Percentiles rank a stretch among this genome's conserved stretches.
Conservation (phyloP, 2,329 filamentous ascomycete genomes). For the Teratosphaeria zuluensis region DNA sequence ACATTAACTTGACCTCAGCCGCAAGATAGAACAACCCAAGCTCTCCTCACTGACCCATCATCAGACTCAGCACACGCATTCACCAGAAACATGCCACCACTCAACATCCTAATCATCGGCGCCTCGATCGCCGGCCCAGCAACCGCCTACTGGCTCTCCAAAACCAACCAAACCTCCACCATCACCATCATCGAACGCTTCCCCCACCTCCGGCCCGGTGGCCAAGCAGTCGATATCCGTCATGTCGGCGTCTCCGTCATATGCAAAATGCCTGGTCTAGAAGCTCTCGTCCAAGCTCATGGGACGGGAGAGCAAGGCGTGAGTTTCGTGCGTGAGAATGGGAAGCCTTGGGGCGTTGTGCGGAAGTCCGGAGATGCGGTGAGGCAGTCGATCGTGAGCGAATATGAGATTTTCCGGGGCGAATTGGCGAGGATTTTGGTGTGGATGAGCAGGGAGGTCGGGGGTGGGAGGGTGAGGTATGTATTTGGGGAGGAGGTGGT, state of each 20-base stretch:
- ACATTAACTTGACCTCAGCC: not conserved
- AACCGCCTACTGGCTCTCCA: slow-evolving; percentile 28
- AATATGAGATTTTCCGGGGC: too few species aligned
- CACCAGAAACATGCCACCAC: too few species aligned
- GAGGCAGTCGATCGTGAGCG: not conserved
- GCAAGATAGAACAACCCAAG: not conserved
- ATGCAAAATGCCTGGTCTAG: not conserved
- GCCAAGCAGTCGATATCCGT: slow-evolving; percentile 28
- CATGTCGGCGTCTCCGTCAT: not conserved
- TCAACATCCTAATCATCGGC: too few species aligned
- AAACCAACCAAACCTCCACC: slow-evolving; percentile 16
- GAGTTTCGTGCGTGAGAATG: not conserved
- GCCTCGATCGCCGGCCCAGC: slow-evolving; percentile 26
- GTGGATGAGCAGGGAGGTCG: not conserved
- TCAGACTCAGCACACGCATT: not conserved
- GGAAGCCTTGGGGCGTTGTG: not conserved
- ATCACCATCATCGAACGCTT: slow-evolving; percentile 30
- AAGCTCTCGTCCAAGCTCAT: not conserved
- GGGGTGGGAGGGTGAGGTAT: not conserved
- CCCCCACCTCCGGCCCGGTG: slow-evolving; percentile 21
- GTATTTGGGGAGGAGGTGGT: not conserved
- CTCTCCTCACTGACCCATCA: not conserved
- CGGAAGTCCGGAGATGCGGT: not conserved
- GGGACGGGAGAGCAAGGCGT: not conserved
- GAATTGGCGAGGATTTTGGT: too few species aligned